phyloP scores from a whole-genome alignment of 805 yeast genomes.

The Metschnikowia borealis region DNA sequence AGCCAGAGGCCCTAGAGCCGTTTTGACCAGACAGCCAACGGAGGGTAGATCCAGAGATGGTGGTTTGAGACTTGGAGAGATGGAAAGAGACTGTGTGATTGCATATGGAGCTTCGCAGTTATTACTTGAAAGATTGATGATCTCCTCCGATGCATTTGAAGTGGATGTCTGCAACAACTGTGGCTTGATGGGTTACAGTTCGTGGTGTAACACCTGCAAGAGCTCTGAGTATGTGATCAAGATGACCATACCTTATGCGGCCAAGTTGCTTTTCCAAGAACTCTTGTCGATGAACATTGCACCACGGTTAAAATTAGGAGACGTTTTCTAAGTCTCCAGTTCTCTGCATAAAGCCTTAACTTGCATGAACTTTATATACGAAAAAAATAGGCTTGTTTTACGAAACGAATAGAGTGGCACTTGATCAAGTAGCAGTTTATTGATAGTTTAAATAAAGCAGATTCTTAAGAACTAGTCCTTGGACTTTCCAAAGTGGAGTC shows the following conservation, averaged over 20 bases:
- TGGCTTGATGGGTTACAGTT: slow-evolving; percentile 95
- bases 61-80: slow-evolving; percentile 97
- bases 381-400: background rate
- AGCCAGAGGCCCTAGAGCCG: slow-evolving; percentile 99
- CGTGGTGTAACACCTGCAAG: slow-evolving; percentile 97
- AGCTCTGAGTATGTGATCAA: slow-evolving; percentile 79
- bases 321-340: slow-evolving; percentile 52
- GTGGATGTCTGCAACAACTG: slow-evolving; percentile 92
- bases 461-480: background rate
- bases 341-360: slow-evolving; percentile 2
- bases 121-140: slow-evolving; percentile 88
- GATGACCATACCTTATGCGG: slow-evolving; percentile 99
- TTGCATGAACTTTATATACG: background rate
- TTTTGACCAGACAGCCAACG: slow-evolving; percentile 85
- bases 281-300: slow-evolving; percentile 98
- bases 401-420: too few relatives aligned
- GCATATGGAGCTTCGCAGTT: slow-evolving; percentile 94
- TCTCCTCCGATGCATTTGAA: slow-evolving; percentile 96
- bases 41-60: slow-evolving; percentile 99
- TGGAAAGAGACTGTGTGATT: slow-evolving; percentile 99
- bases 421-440: too few relatives aligned
- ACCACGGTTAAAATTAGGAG: slow-evolving; percentile 86
- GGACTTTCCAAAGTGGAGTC: slow-evolving; percentile 31
- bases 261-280: slow-evolving; percentile 94
- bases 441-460: too few relatives aligned